Conservation (phyloP, 139 green algal species). For the Spirogloea muscicola region DNA sequence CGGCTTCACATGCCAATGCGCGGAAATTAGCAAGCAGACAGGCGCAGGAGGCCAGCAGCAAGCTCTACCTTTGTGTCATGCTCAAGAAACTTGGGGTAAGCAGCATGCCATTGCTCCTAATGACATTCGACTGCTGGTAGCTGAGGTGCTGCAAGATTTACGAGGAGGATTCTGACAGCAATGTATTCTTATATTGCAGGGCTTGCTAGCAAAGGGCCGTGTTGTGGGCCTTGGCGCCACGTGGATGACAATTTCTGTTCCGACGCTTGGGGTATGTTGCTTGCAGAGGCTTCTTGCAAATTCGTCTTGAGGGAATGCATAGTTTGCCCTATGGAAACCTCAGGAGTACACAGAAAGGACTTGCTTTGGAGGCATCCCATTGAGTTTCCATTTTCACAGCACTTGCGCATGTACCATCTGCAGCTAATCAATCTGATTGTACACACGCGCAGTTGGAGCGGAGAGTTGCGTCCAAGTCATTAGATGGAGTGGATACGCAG, state of each 20-base stretch:
- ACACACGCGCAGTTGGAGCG: too few relatives aligned
- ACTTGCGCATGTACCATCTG: too few relatives aligned
- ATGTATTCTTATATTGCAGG: conserved; percentile 4
- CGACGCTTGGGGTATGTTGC: conserved; percentile 36
- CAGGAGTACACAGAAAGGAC: too few relatives aligned
- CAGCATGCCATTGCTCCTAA: not conserved
- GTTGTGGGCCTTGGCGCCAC: conserved; percentile 63
- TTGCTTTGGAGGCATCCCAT: too few relatives aligned
- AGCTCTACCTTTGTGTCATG: conserved; percentile 75
- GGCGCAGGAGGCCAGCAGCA: conserved; percentile 64
- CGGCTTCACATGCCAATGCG: conserved; percentile 78
- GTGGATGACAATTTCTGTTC: conserved; percentile 76
- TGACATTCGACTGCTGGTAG: not conserved
- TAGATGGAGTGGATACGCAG: too few relatives aligned
- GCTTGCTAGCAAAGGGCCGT: conserved; percentile 49
- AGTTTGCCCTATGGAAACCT: too few relatives aligned
- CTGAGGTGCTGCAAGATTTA: not conserved
- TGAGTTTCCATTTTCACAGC: too few relatives aligned
- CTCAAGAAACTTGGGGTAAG: conserved; percentile 54
- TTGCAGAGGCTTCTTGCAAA: too few relatives aligned
- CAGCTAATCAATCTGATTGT: too few relatives aligned
- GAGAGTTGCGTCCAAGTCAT: too few relatives aligned
- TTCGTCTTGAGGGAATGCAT: too few relatives aligned
- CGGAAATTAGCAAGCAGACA: conserved; percentile 56
- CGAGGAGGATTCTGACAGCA: not conserved